Percentiles rank a stretch among this genome's conserved stretches.
phyloP scores from a whole-genome alignment of 139 green algal species.

The Spirogloea muscicola region DNA sequence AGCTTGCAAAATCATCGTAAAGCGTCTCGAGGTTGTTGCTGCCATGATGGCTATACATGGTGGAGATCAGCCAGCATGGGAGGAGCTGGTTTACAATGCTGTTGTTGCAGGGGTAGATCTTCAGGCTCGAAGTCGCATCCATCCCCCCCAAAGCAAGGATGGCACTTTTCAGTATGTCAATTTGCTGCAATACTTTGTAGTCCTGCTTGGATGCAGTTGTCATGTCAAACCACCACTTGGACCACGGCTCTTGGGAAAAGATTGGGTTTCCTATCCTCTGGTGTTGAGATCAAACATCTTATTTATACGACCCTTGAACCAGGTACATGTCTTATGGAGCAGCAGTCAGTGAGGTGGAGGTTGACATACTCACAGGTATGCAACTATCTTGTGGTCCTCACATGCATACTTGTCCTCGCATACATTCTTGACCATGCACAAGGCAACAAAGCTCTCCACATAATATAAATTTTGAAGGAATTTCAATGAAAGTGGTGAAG shows the following conservation, averaged over 20 bases:
- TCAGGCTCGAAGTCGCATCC: background rate
- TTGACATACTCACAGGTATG: slow-evolving; percentile 58
- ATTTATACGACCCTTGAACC: too few species aligned
- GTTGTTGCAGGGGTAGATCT: background rate
- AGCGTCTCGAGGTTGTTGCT: background rate
- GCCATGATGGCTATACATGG: background rate
- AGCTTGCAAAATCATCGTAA: slow-evolving; percentile 10
- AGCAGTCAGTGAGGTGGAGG: slow-evolving; percentile 47
- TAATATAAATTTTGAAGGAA: too few species aligned
- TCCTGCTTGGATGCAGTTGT: too few species aligned
- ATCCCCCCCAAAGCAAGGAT: too few species aligned
- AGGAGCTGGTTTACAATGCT: slow-evolving; percentile 53
- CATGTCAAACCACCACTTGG: too few species aligned
- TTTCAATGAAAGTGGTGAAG: background rate
- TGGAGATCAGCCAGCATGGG: slow-evolving; percentile 51
- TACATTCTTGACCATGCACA: background rate
- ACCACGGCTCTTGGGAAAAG: too few species aligned
- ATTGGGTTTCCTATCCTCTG: too few species aligned
- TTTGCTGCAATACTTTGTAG: too few species aligned
- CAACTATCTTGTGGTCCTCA: background rate
- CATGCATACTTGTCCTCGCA: background rate
- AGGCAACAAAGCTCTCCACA: too few species aligned
- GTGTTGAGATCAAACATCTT: too few species aligned
- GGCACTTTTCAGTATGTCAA: slow-evolving; percentile 27
- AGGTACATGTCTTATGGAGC: slow-evolving; percentile 57